These are phyloP conservation scores for Neckera pumila DNA, from an alignment of 225 moss, liverwort and hornwort species.

Conservation along the genomic window DNA sequence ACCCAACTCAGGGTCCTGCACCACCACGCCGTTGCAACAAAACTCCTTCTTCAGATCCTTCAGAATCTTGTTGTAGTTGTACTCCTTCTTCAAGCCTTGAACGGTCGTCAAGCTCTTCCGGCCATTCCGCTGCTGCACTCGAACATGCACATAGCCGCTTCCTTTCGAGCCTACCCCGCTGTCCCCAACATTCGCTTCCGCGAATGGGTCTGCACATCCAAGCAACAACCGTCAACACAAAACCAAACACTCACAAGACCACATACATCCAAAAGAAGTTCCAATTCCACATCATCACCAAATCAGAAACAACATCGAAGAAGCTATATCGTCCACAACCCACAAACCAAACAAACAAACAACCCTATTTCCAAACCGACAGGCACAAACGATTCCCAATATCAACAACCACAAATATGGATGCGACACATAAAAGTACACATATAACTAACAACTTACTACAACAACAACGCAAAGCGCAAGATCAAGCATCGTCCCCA, in stretches of 20 bases:
- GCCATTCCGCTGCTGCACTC: slow-evolving; percentile 37
- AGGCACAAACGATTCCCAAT: background rate
- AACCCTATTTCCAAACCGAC: background rate
- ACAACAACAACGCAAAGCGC: background rate
- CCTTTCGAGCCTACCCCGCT: slow-evolving; percentile 83
- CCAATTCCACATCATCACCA: background rate
- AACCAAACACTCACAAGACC: background rate
- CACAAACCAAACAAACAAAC: background rate
- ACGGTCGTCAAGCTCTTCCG: slow-evolving; percentile 36
- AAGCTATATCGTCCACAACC: too few species aligned
- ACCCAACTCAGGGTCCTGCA: slow-evolving; percentile 91
- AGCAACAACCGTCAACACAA: background rate
- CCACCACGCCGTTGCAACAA: slow-evolving; percentile 85
- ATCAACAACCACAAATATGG: background rate
- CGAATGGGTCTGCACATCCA: slow-evolving; percentile 64
- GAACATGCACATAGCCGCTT: slow-evolving; percentile 37
- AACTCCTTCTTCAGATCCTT: slow-evolving; percentile 31
- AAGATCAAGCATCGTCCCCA: background rate
- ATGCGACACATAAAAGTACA: background rate
- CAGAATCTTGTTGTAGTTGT: slow-evolving; percentile 28
- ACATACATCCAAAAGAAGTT: too few species aligned
- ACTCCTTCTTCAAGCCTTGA: slow-evolving; percentile 28
- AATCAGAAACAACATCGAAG: too few species aligned
- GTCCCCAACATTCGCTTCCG: slow-evolving; percentile 98
- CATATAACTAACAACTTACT: too few species aligned